Base-by-base conservation (phyloP, 148 eudicot species). In the Vaccinium macrocarpon region DNA sequence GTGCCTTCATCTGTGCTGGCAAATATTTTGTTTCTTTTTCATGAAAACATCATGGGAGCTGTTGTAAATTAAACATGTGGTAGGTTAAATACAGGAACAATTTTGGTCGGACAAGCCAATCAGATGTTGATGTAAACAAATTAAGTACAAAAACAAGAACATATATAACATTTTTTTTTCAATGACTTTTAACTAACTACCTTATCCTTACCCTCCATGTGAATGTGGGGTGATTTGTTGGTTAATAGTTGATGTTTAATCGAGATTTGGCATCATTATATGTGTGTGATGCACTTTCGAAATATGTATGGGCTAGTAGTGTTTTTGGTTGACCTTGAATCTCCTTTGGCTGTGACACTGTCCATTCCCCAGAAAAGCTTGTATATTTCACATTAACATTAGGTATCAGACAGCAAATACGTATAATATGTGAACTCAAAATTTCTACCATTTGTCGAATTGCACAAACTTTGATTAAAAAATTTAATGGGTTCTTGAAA, bases 1-100 rank as follows among this genome's bases (percentile, higher is more conserved):
- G 88, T 52, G 89, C 80, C 92, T 92, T 92, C 95, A 92, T 92
- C 51, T 75, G 52, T 78, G 38, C 19, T 23, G 66, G 27, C 8
- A 68, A 70, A 85, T n/a, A 52, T 53, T 27, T 7, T n/a, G 35
- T 29, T 18, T 23, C 29, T 50, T 35, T 32, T 76, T 61, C 50
- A 16, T 59, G 81, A 59, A 62, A 81, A 49, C 50, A 11, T 85
- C 0, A 8, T 21, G 35, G 49, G 53, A 6, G 51, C 64, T 9
- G 51, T 35, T 23, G 86, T 23, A 27, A 27, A 14, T 14, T 55
- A 70, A 42, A 42, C 46, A 42, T 42, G 83, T 57, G 83, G 81
- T 66, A 52, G 79, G 51, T 71, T 82, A 83, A 68, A 84, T 88
- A 88, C 86, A 78, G 48, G 76, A 71, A 19, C 61, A 52, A 21